Percentiles rank a stretch among this genome's conserved stretches.
Conservation (phyloP, 1,139 yeast genomes). For the Suhomyces kunorum region DNA sequence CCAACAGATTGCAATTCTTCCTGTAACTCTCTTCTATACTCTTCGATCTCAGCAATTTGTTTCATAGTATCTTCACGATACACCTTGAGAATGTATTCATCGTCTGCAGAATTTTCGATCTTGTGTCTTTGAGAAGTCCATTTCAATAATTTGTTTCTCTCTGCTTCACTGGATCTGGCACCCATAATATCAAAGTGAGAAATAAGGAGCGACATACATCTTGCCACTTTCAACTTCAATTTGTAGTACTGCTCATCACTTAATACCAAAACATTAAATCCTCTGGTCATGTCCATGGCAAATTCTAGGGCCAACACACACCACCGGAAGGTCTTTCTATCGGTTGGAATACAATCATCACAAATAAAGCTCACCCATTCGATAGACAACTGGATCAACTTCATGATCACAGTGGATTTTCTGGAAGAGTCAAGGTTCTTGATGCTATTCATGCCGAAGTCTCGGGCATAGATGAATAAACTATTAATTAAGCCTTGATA, state of each 20-base stretch:
- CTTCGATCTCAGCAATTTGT: slow-evolving; percentile 61
- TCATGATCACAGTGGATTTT: slow-evolving; percentile 69
- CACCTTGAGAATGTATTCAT: slow-evolving; percentile 56
- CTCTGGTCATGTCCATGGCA: slow-evolving; percentile 93
- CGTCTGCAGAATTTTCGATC: slow-evolving; percentile 58
- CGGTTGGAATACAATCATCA: slow-evolving; percentile 94
- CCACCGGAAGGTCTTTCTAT: slow-evolving; percentile 89
- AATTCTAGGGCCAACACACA: slow-evolving; percentile 94
- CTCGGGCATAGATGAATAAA: slow-evolving; percentile 78
- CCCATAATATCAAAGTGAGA: slow-evolving; percentile 99
- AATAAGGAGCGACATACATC: slow-evolving; percentile 89
- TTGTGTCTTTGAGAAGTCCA: slow-evolving; percentile 53
- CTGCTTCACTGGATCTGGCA: slow-evolving; percentile 88
- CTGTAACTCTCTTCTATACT: slow-evolving; percentile 50
- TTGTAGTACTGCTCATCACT: slow-evolving; percentile 73
- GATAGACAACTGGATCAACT: slow-evolving; percentile 72
- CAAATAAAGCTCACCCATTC: slow-evolving; percentile 93
- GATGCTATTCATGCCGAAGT: slow-evolving; percentile 75
- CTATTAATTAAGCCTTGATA: slow-evolving; percentile 74
- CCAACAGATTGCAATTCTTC: slow-evolving; percentile 66
- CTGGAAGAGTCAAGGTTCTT: slow-evolving; percentile 63
- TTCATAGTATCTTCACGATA: slow-evolving; percentile 61
- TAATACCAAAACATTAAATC: slow-evolving; percentile 81
- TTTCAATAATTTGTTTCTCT: slow-evolving; percentile 53
- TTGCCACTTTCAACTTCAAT: slow-evolving; percentile 82